Conservation (phyloP, 345 rosid genomes). For the Bruguiera parviflora region DNA sequence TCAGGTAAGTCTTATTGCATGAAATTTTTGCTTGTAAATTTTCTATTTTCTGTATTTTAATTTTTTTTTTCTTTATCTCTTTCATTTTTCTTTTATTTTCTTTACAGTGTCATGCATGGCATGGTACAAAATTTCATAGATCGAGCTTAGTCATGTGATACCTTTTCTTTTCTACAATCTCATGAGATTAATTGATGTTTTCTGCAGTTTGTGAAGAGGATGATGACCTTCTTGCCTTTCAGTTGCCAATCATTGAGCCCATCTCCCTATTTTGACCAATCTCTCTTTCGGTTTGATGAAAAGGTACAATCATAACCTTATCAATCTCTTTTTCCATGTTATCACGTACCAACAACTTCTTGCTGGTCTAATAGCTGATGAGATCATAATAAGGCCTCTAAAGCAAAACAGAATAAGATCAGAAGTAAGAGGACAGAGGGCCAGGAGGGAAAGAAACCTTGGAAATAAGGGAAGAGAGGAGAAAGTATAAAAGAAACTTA, state of each 20-base stretch:
- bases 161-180: not conserved
- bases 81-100: not conserved
- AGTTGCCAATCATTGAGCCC: slow-evolving; percentile 90
- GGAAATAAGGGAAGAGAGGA: too few species aligned
- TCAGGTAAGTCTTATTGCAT: slow-evolving; percentile 43
- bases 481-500: too few species aligned
- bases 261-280: slow-evolving; percentile 96
- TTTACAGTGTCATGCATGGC: too few species aligned
- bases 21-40: not conserved
- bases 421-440: too few species aligned
- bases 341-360: not conserved
- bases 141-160: not conserved
- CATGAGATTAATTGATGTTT: slow-evolving; percentile 20
- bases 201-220: slow-evolving; percentile 85
- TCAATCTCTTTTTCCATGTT: slow-evolving; percentile 1
- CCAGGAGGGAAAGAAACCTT: too few species aligned
- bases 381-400: too few species aligned
- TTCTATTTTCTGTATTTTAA: not conserved
- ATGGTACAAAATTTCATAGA: not conserved
- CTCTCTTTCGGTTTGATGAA: slow-evolving; percentile 89
- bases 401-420: too few species aligned
- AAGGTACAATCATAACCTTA: slow-evolving; percentile 51
- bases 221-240: slow-evolving; percentile 74
- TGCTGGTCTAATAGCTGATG: not conserved
- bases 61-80: not conserved